phyloP scores from a whole-genome alignment of 192 early-diverging fungal species.

The Coemansia sp. region DNA sequence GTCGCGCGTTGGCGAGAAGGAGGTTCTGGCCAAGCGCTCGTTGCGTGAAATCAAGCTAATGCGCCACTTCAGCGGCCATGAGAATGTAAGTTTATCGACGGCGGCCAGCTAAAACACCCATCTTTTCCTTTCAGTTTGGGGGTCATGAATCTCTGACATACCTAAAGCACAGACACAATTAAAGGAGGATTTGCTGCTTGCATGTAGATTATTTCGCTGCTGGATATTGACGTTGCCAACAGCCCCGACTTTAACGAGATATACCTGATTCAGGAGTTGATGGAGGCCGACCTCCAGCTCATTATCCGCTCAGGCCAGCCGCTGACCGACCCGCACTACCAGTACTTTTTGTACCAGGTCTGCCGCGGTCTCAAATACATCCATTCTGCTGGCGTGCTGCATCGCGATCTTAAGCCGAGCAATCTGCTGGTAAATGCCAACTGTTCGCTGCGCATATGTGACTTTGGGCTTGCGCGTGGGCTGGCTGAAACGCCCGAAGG shows the following conservation, averaged over 20 bases:
- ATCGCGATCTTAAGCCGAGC: conserved; percentile 96
- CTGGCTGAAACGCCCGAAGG: conserved; percentile 76
- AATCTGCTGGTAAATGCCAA: conserved; percentile 89
- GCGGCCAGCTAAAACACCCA: background rate
- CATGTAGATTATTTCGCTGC: conserved; percentile 80
- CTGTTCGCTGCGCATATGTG: conserved; percentile 94
- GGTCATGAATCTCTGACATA: background rate
- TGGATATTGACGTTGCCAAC: conserved; percentile 89
- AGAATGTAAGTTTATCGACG: conserved; percentile 61
- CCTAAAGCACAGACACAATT: background rate
- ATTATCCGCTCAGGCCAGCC: conserved; percentile 93
- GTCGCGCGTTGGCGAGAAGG: conserved; percentile 76
- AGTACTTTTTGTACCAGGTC: conserved; percentile 99
- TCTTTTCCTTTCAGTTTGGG: background rate
- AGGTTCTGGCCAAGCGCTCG: conserved; percentile 83
- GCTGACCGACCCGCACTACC: conserved; percentile 93
- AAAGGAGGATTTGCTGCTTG: background rate
- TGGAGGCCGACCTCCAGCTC: conserved; percentile 98
- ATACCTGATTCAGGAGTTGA: conserved; percentile 95
- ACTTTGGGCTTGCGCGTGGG: conserved; percentile 97
- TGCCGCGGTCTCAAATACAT: conserved; percentile 96
- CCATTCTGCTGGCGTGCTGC: conserved; percentile 96
- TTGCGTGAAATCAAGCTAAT: conserved; percentile 91
- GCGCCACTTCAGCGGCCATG: conserved; percentile 89
- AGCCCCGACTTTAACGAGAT: conserved; percentile 86